phyloP scores from a whole-genome alignment of 345 rosid genomes.

The Citrus reticulata region DNA sequence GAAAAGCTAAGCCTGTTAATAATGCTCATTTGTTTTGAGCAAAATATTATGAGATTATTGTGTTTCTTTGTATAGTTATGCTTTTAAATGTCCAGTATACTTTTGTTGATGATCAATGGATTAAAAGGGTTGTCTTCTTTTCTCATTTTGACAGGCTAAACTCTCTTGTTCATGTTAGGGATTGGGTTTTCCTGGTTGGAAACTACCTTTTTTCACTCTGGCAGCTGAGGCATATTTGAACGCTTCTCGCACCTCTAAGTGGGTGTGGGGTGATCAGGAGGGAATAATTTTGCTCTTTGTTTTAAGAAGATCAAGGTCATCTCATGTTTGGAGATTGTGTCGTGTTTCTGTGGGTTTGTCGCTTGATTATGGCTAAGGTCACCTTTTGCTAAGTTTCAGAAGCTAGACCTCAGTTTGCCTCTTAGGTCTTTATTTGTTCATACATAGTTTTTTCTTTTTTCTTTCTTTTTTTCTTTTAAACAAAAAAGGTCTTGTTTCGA shows the following conservation, averaged over 20 bases:
- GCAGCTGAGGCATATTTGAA: conserved; percentile 72
- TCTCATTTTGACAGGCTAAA: conserved; percentile 35
- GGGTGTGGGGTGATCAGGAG: conserved; percentile 84
- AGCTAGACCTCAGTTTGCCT: conserved; percentile 23
- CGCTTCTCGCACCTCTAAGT: conserved; percentile 88
- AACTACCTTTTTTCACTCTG: conserved; percentile 77
- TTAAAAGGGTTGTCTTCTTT: not conserved
- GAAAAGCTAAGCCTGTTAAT: not conserved
- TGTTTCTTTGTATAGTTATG: not conserved
- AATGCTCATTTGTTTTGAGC: not conserved
- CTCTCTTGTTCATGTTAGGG: conserved; percentile 27
- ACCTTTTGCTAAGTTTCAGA: conserved; percentile 16
- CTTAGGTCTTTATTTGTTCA: conserved; percentile 17
- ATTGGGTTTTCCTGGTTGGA: conserved; percentile 45
- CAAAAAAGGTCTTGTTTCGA: conserved; percentile 20
- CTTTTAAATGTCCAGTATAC: not conserved
- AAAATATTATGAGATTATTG: not conserved
- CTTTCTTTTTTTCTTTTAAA: conserved; percentile 1
- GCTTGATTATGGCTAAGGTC: conserved; percentile 93
- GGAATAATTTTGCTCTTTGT: conserved; percentile 46
- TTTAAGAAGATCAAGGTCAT: conserved; percentile 75
- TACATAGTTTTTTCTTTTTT: not conserved
- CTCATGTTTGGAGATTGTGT: conserved; percentile 83
- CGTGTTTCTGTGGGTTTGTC: conserved; percentile 85
- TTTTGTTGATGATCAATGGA: not conserved